Evolutionary conservation across 129 eudicot genomes (phyloP).

Genomic region (Lactuca saligna): DNA sequence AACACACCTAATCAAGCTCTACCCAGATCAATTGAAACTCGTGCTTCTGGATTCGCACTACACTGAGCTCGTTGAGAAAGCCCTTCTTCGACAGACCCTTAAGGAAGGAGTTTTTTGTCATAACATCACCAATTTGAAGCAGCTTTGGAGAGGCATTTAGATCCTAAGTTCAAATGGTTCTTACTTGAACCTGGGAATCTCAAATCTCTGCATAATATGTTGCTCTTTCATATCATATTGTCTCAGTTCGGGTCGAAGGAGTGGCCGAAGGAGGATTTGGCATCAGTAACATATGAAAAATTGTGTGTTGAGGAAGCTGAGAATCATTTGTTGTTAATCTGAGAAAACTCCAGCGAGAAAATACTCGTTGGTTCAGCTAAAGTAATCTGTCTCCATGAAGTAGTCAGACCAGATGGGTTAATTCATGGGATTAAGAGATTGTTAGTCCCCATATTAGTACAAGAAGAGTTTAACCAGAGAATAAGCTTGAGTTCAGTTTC

Average conservation of each 20-base stretch:
- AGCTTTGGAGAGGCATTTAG: too few species aligned
- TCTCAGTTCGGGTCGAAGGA: too few species aligned
- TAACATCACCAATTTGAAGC: slow-evolving; percentile 76
- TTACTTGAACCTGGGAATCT: too few species aligned
- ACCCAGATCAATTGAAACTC: slow-evolving; percentile 72
- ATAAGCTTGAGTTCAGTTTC: slow-evolving; percentile 34
- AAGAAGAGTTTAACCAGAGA: too few species aligned
- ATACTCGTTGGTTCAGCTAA: slow-evolving; percentile 38
- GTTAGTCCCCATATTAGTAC: slow-evolving; percentile 58
- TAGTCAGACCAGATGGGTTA: slow-evolving; percentile 67
- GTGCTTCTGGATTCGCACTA: slow-evolving; percentile 72
- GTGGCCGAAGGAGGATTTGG: neutral
- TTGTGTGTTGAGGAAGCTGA: slow-evolving; percentile 27
- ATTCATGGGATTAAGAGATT: slow-evolving; percentile 82
- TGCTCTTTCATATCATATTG: too few species aligned
- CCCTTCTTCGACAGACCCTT: slow-evolving; percentile 54
- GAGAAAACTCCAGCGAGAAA: slow-evolving; percentile 19
- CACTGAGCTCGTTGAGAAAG: slow-evolving; percentile 84
- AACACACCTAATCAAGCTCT: neutral
- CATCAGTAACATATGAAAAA: slow-evolving; percentile 16
- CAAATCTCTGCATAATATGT: too few species aligned
- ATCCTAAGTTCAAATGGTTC: too few species aligned
- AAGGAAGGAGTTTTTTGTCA: slow-evolving; percentile 49
- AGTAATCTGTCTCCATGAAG: slow-evolving; percentile 54
- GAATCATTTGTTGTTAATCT: slow-evolving; percentile 9